These are phyloP conservation scores for Rhytidhysteron rufulum DNA, from an alignment of 2,329 filamentous ascomycete genomes.

Conservation along the genomic window DNA sequence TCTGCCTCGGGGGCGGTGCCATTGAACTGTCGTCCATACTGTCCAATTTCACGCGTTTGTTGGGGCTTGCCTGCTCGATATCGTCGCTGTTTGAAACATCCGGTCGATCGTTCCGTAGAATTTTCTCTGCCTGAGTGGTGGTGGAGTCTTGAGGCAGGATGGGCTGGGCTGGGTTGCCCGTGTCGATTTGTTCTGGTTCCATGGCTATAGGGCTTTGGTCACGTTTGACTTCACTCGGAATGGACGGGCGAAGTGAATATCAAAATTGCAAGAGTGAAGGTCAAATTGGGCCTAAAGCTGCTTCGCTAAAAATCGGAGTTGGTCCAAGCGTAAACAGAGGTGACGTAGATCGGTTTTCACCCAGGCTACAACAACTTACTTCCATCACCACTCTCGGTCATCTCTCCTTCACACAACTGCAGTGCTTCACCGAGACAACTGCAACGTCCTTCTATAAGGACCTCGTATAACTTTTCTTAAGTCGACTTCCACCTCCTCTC, in stretches of 20 bases:
- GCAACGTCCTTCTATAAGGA: no score
- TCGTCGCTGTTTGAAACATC: conserved; percentile 18
- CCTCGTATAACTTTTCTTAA: no score
- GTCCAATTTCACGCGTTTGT: conserved; percentile 35
- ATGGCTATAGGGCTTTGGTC: neutral
- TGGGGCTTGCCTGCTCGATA: conserved; percentile 30
- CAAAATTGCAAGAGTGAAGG: neutral
- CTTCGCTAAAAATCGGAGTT: neutral
- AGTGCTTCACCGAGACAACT: no score
- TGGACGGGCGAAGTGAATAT: no score
- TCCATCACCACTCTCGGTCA: no score
- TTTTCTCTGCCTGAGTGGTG: conserved; percentile 38
- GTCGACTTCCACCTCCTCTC: no score
- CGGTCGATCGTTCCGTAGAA: conserved; percentile 27
- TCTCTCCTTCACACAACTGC: no score
- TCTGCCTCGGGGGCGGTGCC: conserved; percentile 27
- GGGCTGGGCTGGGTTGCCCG: conserved; percentile 29
- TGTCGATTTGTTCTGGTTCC: neutral
- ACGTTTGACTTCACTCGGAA: no score
- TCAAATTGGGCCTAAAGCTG: neutral
- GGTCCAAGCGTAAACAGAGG: conserved; percentile 3
- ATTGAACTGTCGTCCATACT: conserved; percentile 11
- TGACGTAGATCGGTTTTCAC: conserved; percentile 28
- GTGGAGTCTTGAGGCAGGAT: conserved; percentile 34
- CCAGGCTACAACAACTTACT: conserved; percentile 22